A percentile compares a stretch with the other conserved stretches of the same genome.
These are phyloP conservation scores for Solanum boliviense DNA, from an alignment of 257 asterid genomes.

Conservation along the genomic window DNA sequence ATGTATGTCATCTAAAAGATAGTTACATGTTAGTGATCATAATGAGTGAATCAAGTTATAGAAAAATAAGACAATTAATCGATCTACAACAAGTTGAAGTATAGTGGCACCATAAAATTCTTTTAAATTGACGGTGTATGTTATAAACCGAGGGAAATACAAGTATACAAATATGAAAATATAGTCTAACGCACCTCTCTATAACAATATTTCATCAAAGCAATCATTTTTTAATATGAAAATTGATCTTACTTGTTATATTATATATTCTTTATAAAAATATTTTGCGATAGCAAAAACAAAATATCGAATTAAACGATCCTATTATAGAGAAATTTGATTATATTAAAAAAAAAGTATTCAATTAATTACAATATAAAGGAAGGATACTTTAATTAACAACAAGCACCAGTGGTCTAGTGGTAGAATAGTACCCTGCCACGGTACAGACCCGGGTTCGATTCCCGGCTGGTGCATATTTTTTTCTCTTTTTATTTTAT, in stretches of 20 bases:
- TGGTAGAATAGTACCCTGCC: constrained; percentile 96
- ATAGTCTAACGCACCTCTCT: accelerated
- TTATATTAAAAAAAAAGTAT: too few relatives aligned
- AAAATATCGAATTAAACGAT: not conserved
- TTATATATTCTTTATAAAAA: not conserved
- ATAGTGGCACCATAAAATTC: not conserved
- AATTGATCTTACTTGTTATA: not conserved
- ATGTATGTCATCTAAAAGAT: too few relatives aligned
- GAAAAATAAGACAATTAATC: not conserved
- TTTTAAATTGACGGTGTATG: not conserved
- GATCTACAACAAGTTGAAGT: not conserved
- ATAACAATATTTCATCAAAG: not conserved
- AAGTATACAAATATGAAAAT: not conserved
- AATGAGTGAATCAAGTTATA: not conserved
- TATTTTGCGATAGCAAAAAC: not conserved
- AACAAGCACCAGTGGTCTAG: constrained; percentile 74
- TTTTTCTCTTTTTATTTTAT: too few relatives aligned
- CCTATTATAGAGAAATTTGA: too few relatives aligned
- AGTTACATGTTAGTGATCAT: not conserved
- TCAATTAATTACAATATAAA: too few relatives aligned
- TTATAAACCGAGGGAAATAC: not conserved
- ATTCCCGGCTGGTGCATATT: constrained; percentile 42
- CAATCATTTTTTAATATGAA: not conserved
- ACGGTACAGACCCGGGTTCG: constrained; percentile 94
- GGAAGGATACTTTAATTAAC: too few relatives aligned